Conservation (phyloP, 169 alveolate species). For the Sarcocystis neurona region DNA sequence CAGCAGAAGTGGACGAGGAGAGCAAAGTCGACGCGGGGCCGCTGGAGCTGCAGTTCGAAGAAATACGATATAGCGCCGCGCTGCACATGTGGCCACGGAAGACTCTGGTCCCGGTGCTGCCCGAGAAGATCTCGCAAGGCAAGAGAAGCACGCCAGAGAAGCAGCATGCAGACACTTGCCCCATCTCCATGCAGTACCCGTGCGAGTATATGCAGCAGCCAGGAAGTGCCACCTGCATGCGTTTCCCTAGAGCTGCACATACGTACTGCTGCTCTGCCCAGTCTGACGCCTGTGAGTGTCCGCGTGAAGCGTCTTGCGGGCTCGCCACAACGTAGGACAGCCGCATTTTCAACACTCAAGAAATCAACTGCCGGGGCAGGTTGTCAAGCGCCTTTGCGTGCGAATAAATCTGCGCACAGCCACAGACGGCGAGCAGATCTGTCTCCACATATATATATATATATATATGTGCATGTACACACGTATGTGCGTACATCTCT, state of each 20-base stretch:
- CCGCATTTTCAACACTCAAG: no score
- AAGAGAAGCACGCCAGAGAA: neutral
- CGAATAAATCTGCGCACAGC: no score
- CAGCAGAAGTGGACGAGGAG: slow-evolving; percentile 1
- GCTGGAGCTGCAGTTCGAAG: slow-evolving; percentile 27
- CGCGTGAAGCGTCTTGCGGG: no score
- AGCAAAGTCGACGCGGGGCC: neutral
- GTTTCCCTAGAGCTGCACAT: neutral
- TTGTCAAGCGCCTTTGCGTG: no score
- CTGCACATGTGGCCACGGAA: neutral
- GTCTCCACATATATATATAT: no score
- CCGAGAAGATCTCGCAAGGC: slow-evolving; percentile 7
- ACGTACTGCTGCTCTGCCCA: neutral
- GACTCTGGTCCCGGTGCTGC: neutral
- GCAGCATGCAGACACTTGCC: neutral
- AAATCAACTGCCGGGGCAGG: no score
- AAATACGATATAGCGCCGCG: slow-evolving; percentile 18
- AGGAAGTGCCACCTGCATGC: neutral
- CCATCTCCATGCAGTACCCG: neutral
- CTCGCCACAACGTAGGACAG: no score
- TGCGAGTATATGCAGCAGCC: no score
- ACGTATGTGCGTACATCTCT: no score
- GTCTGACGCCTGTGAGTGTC: neutral
- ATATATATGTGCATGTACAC: no score
- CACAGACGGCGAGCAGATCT: no score